Evolutionary conservation across 345 rosid species (phyloP), one percentile per base, ranked within the genome.

Genomic region (Eucalyptus polybractea): DNA sequence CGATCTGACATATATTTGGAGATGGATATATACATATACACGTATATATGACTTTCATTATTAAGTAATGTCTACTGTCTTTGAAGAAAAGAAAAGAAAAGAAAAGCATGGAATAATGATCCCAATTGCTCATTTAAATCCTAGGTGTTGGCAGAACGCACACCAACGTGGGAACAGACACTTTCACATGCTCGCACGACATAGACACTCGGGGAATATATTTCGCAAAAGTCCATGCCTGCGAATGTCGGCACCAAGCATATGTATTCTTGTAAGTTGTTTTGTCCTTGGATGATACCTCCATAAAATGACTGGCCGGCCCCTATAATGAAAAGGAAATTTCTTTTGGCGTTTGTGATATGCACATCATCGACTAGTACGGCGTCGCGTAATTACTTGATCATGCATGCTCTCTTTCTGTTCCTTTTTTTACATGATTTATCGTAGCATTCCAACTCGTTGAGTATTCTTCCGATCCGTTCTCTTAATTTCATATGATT

Each of bases 21-120:
- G 17, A 62, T 62, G 31, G 65, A 62, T 62, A 62, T 62, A 6
- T 62, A 29, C 31, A 27, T 1, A 29, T 62, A 29, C 58, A 3
- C 4, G 10, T 4, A 21, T 53, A 6, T 13, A 13, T 29, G 33
- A 29, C 72, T 62, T 29, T 62, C 72, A 13, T 62, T 29, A 29
- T 29, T 53, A 29, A 62, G 9, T 15, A 2, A 31, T 0, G 21
- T 3, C 6, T 40, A n/a, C 0, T 3, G 5, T 65, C 19, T n/a
- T n/a, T 0, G 9, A n/a, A n/a, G 1, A 65, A 2, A n/a, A 13
- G 9, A 65, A 65, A 13, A 13, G 37, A 4, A 65, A 65, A 65
- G 10, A 65, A n/a, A 65, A n/a, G 7, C 8, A 21, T 13, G 45
- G 5, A 4, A 72, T 72, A 24, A 21, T 72, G 21, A 33, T 31